Conservation (phyloP, 176 grass and related monocot species). For the Carex cristatella region DNA sequence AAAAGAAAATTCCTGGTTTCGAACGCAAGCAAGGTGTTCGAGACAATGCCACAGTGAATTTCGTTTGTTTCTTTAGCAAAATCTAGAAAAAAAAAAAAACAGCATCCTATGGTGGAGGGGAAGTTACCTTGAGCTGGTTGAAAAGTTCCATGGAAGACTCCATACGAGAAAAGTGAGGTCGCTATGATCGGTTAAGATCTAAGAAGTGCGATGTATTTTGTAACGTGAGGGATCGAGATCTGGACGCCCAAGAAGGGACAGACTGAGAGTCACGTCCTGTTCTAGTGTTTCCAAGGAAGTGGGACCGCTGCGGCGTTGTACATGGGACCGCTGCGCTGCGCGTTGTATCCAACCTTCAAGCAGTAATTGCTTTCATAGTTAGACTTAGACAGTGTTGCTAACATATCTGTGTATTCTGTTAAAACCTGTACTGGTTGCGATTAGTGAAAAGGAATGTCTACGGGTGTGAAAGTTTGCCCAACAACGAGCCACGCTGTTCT, state of each 20-base stretch:
- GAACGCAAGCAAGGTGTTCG: slow-evolving; percentile 19
- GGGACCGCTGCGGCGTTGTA: too few species aligned
- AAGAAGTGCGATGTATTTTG: neutral
- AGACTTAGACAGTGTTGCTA: too few species aligned
- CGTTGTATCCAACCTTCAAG: too few species aligned
- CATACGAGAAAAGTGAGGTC: neutral
- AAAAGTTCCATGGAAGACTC: slow-evolving; percentile 48
- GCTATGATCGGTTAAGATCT: neutral
- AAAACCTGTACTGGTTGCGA: too few species aligned
- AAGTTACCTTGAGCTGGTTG: slow-evolving; percentile 64
- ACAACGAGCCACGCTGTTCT: too few species aligned
- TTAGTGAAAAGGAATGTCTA: too few species aligned
- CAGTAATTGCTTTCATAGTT: too few species aligned
- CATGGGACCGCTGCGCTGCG: too few species aligned
- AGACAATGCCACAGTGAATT: slow-evolving; percentile 24
- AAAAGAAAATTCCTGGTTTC: neutral
- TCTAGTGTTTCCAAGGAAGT: neutral
- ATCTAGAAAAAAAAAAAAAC: neutral
- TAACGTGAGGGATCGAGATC: neutral
- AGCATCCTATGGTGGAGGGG: neutral
- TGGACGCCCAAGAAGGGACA: neutral
- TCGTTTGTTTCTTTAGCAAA: neutral
- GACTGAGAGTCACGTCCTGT: too few species aligned
- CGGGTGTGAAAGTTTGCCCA: too few species aligned
- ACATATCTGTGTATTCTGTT: too few species aligned